Evolutionary conservation across 495 filamentous ascomycete species (phyloP), one percentile per base, ranked within the genome.

Genomic region (Penicillium lagena): DNA sequence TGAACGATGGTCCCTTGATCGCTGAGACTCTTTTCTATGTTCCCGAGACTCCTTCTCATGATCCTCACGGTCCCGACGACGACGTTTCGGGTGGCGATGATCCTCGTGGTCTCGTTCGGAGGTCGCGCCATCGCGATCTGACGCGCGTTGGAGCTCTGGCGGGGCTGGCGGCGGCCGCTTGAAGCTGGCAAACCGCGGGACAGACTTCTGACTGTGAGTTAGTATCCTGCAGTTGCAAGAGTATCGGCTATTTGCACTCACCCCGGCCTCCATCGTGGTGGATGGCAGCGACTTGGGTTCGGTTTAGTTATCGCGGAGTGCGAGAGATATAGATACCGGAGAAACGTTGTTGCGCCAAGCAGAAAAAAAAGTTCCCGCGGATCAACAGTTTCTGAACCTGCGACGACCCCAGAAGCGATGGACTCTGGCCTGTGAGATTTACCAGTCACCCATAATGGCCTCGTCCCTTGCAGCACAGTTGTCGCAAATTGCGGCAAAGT

Each of bases 391-490:
- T 28, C 12, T 11, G 29, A 10, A n/a, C 31, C 7, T 32, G 22
- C 22, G 22, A 22, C 22, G 22, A 22, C 22, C 22, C 22, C 22
- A 22, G 22, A 4, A 22, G 22, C 22, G n/a, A 29, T 41, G 35
- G 14, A 36, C 39, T 30, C 15, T 3, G 22, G 2, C 22, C 22
- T 22, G 22, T 34, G 10, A 34, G 3, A 34, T 34, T 12, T 34
- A 22, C 22, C 22, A 22, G 22, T 22, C 32, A n/a, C 43, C 36
- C 45, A 75, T 37, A n/a, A 93, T 93, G 87, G 73, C 85, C 43
- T 83, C 87, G 41, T 82, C 84, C 59, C 78, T 95, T 52, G 79
- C 85, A 58, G 75, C 79, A 65, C 89, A 93, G 76, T 59, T 95
- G 64, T 82, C 85, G 68, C 78, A 84, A 59, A 86, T 93, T 54